phyloP scores from a whole-genome alignment of 129 eudicot species.

The Arctium lappa region DNA sequence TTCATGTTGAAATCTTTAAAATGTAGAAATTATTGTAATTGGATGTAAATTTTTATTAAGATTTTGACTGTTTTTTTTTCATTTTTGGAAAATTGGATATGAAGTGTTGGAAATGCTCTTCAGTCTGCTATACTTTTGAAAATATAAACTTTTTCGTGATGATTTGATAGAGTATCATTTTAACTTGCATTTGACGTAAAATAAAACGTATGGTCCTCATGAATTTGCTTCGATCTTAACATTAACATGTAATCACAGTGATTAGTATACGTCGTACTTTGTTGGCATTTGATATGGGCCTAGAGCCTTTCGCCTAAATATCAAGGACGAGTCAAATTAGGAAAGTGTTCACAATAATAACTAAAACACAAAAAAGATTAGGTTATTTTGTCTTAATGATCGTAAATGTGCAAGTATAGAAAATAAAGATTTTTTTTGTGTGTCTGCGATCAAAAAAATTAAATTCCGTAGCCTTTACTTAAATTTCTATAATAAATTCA shows the following conservation, averaged over 20 bases:
- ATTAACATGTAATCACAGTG: not conserved
- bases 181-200: not conserved
- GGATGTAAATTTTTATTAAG: too few species aligned
- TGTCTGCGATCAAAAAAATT: not conserved
- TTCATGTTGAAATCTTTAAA: too few species aligned
- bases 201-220: not conserved
- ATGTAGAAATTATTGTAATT: too few species aligned
- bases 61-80: too few species aligned
- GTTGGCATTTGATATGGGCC: not conserved
- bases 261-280: not conserved
- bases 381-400: constrained; percentile 12
- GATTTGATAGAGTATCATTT: not conserved
- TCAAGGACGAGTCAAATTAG: not conserved
- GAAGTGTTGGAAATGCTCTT: not conserved
- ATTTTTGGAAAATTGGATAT: not conserved
- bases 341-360: not conserved
- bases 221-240: not conserved
- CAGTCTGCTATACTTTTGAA: not conserved
- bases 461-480: not conserved
- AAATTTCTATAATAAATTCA: not conserved
- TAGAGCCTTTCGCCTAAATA: not conserved
- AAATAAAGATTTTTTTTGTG: not conserved
- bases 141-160: too few species aligned
- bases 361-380: constrained; percentile 9
- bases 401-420: not conserved